Percentiles rank a stretch among this genome's conserved stretches.
phyloP scores from a whole-genome alignment of 176 grass and related monocot genomes.

The Lolium rigidum region DNA sequence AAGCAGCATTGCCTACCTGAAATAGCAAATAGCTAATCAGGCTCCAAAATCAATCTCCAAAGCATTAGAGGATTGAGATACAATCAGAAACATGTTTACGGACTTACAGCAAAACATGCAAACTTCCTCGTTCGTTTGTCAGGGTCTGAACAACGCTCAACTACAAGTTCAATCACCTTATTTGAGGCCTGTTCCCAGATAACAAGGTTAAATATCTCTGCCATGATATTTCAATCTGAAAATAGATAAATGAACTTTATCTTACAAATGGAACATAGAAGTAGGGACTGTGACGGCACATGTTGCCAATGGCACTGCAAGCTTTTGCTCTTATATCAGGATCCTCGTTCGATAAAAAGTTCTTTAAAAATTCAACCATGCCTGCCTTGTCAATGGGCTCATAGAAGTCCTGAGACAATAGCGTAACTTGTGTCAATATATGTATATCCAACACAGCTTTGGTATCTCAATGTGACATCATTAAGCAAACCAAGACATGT shows the following conservation, averaged over 20 bases:
- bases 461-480: constrained; percentile 13
- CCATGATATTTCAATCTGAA: constrained; percentile 22
- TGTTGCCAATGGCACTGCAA: constrained; percentile 97
- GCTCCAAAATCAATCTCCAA: neutral
- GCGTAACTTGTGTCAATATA: constrained; percentile 6
- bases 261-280: constrained; percentile 95
- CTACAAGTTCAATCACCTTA: constrained; percentile 77
- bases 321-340: constrained; percentile 97
- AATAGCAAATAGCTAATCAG: constrained; percentile 10
- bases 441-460: constrained; percentile 25
- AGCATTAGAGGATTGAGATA: neutral
- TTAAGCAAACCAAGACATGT: constrained; percentile 28
- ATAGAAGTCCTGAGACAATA: constrained; percentile 79
- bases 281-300: constrained; percentile 91
- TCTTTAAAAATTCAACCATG: constrained; percentile 73
- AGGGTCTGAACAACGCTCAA: constrained; percentile 90
- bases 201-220: constrained; percentile 39
- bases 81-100: neutral
- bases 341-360: constrained; percentile 63
- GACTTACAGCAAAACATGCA: constrained; percentile 97
- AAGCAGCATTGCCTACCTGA: constrained; percentile 97
- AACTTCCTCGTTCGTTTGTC: constrained; percentile 94
- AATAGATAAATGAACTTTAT: constrained; percentile 6
- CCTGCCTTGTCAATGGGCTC: constrained; percentile 81
- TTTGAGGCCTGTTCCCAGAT: constrained; percentile 57